Evolutionary conservation across 306 rosid species (phyloP).

Genomic region (Albizia julibrissin): DNA sequence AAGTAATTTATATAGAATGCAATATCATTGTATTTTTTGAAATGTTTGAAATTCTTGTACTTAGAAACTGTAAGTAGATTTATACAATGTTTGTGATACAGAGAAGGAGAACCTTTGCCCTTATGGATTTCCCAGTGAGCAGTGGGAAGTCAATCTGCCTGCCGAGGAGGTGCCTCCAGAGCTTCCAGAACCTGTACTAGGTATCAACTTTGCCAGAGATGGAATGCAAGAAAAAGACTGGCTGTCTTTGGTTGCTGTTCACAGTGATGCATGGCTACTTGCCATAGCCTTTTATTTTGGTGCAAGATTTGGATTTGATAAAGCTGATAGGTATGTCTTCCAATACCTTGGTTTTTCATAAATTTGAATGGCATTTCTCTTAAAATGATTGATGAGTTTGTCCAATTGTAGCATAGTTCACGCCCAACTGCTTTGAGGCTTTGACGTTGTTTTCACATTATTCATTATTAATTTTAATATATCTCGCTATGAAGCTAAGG

Average conservation of each 20-base stretch:
- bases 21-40: neutral
- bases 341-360: slow-evolving; percentile 11
- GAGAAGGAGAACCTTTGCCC: slow-evolving; percentile 81
- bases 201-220: slow-evolving; percentile 71
- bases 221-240: slow-evolving; percentile 70
- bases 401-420: neutral
- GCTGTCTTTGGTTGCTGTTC: slow-evolving; percentile 71
- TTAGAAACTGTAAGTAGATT: neutral
- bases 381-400: neutral
- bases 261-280: slow-evolving; percentile 81
- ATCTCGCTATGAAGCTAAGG: slow-evolving; percentile 17
- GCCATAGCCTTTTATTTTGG: slow-evolving; percentile 66
- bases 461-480: slow-evolving; percentile 1
- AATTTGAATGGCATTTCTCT: neutral
- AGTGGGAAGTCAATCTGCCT: slow-evolving; percentile 74
- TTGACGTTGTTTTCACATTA: neutral
- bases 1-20: neutral
- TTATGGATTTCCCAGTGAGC: slow-evolving; percentile 73
- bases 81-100: slow-evolving; percentile 33
- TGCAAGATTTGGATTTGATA: slow-evolving; percentile 67
- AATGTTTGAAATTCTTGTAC: neutral
- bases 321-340: slow-evolving; percentile 60
- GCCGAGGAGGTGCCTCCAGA: slow-evolving; percentile 77
- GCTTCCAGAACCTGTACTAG: slow-evolving; percentile 77
- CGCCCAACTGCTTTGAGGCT: neutral